Conservation (phyloP, 495 filamentous ascomycete species). For the Terfezia claveryi region DNA sequence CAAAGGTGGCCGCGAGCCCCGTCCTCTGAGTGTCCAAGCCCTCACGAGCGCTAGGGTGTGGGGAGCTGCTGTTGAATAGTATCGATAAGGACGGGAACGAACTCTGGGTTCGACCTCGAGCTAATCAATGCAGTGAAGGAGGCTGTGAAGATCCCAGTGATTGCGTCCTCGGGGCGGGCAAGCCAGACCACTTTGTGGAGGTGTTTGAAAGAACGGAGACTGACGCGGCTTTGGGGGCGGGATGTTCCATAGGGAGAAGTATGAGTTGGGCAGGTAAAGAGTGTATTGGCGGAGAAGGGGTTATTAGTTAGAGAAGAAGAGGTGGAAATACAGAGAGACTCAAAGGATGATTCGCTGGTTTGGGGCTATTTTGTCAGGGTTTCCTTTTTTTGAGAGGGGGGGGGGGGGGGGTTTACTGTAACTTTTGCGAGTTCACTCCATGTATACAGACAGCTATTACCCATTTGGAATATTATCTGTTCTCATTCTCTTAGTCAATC, state of each 20-base stretch:
- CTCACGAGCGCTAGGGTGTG: constrained; percentile 77
- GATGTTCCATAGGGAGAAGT: constrained; percentile 93
- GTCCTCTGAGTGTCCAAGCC: constrained; percentile 77
- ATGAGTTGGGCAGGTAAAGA: constrained; percentile 92
- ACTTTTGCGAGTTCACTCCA: too few species aligned
- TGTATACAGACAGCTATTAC: too few species aligned
- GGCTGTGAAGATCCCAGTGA: constrained; percentile 72
- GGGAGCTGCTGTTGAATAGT: constrained; percentile 87
- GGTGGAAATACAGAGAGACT: neutral
- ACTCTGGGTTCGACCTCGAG: constrained; percentile 86
- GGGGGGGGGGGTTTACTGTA: too few species aligned
- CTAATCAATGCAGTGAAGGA: constrained; percentile 69
- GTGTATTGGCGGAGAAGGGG: constrained; percentile 44
- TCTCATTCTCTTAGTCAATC: too few species aligned
- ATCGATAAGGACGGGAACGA: constrained; percentile 94
- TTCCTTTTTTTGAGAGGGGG: too few species aligned
- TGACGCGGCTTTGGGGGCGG: constrained; percentile 83
- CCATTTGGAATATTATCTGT: too few species aligned
- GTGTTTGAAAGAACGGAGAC: constrained; percentile 69
- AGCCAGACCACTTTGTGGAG: constrained; percentile 72
- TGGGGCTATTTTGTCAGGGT: too few species aligned
- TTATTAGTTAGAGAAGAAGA: constrained; percentile 41
- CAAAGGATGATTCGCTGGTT: too few species aligned
- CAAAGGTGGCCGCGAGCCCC: constrained; percentile 76
- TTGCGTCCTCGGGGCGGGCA: constrained; percentile 82